Evolutionary conservation across 805 yeast species (phyloP).

Genomic region (Starmerella stigmatis): DNA sequence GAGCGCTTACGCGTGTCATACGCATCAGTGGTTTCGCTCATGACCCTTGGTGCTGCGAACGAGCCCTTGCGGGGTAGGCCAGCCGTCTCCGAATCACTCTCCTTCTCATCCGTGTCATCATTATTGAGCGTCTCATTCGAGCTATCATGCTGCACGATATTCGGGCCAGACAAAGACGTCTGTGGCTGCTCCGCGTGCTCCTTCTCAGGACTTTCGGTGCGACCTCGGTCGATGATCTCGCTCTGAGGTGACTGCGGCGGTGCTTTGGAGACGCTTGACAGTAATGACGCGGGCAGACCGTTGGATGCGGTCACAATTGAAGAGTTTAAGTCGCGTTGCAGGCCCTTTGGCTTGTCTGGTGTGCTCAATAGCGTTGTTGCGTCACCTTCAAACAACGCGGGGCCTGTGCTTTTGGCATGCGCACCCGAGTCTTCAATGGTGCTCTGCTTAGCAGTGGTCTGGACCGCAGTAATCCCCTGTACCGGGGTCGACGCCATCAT

Average conservation of each 20-base stretch:
- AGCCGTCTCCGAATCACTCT: neutral
- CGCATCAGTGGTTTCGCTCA: too few relatives aligned
- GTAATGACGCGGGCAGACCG: neutral
- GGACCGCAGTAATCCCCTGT: neutral
- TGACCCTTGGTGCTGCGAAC: neutral
- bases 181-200: too few relatives aligned
- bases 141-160: neutral
- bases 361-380: neutral
- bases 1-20: too few relatives aligned
- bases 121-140: neutral
- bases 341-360: too few relatives aligned
- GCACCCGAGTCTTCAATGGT: too few relatives aligned
- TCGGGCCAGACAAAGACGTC: too few relatives aligned
- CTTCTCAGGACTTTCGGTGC: neutral
- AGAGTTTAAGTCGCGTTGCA: too few relatives aligned
- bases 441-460: too few relatives aligned
- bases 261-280: neutral
- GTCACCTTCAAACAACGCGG: neutral
- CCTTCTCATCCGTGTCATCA: neutral
- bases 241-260: neutral
- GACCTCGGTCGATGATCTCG: neutral
- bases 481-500: neutral
- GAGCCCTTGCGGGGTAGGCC: constrained; percentile 1
- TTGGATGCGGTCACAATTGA: too few relatives aligned
- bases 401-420: too few relatives aligned